Evolutionary conservation across 768 basidiomycete genomes (phyloP).

Genomic region (Xerocomellus intermedius): DNA sequence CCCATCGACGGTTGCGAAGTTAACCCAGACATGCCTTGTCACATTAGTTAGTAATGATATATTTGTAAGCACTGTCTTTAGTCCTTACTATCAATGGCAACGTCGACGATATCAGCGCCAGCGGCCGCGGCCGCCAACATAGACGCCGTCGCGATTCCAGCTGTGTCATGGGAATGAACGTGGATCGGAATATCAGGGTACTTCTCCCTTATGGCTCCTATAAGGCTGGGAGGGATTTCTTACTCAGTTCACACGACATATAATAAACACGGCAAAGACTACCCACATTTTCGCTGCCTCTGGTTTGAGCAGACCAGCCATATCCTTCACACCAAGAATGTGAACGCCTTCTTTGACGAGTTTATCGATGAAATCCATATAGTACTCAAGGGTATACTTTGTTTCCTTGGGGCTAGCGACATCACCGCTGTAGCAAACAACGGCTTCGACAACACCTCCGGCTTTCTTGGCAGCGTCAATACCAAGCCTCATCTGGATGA

Average conservation of each 20-base stretch:
- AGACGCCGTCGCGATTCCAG: constrained; percentile 95
- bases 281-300: constrained; percentile 86
- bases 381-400: constrained; percentile 97
- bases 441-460: constrained; percentile 96
- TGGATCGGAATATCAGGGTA: constrained; percentile 98
- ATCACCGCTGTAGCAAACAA: constrained; percentile 98
- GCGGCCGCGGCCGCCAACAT: constrained; percentile 96
- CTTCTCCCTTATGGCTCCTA: constrained; percentile 92
- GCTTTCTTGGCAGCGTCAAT: constrained; percentile 99
- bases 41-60: constrained; percentile 13
- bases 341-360: constrained; percentile 95
- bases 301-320: constrained; percentile 97
- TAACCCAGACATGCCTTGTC: constrained; percentile 90
- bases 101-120: constrained; percentile 97
- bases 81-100: constrained; percentile 92
- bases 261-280: neutral
- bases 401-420: constrained; percentile 91
- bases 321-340: constrained; percentile 96
- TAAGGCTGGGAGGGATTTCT: constrained; percentile 52
- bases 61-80: neutral
- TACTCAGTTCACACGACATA: constrained; percentile 1
- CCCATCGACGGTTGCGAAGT: constrained; percentile 99
- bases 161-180: constrained; percentile 99
- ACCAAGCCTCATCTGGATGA: constrained; percentile 84
- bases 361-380: constrained; percentile 92